Evolutionary conservation across 257 asterid species (phyloP), one percentile per base, ranked within the genome.

Genomic region (Fraxinus anomala): DNA sequence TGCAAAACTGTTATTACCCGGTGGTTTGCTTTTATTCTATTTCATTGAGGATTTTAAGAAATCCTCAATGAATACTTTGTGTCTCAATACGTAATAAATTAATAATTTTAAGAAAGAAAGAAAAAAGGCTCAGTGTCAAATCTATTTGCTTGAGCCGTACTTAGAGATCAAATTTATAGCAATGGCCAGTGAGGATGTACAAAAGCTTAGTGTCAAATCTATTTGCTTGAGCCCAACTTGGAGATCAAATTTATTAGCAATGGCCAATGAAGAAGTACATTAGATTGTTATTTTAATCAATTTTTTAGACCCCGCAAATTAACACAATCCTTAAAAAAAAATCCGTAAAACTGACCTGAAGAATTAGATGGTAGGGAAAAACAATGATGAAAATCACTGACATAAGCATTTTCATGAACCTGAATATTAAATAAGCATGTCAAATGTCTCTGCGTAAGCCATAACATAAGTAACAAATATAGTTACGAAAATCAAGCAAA

Each of bases 351-450:
- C 89, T 78, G 79, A 94, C 99, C 97, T 78, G 99, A 93, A 72
- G 87, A 83, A 86, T 92, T 92, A 31, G 96, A 89, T 44, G 89
- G 85, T 42, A 89, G 67, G 63, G 93, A 83, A 79, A 93, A 95
- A 88, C 99, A 95, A 87, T 95, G 99, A 81, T 95, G 99, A 80
- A 85, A 93, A 82, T 92, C 96, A 83, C 96, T 91, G 44, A 87
- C 73, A 79, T 95, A 95, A 30, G 99, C 96, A 84, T 95, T 95
- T 87, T 95, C 99, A 87, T 95, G 99, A 77, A 93, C 92, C 95
- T 88, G 91, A 81, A 82, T 33, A 69, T 76, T 67, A 71, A 17
- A 78, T 49, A 79, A 34, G 34, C n/a, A 28, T 33, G 51, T 80
- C 74, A 80, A 56, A 74, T 56, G 7, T 66, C 54, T 74, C 77